Evolutionary conservation across 1,139 yeast genomes (phyloP).

Genomic region (Sugiyamaella neomexicana): DNA sequence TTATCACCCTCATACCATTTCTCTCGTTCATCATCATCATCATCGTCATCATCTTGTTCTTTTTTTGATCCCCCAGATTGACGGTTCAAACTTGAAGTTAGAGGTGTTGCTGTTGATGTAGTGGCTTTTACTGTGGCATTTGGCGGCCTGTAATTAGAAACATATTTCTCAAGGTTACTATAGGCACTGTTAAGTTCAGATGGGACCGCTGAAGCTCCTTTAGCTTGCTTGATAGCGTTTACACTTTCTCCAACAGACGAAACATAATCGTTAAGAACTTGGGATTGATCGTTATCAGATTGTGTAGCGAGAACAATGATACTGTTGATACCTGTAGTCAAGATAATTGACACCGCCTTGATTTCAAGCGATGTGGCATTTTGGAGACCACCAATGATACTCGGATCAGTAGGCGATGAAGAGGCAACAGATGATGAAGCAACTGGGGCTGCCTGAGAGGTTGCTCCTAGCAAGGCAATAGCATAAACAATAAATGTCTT

Average conservation of each 20-base stretch:
- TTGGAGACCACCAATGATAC: background rate
- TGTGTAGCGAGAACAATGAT: constrained; percentile 3
- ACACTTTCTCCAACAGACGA: constrained; percentile 2
- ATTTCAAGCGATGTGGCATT: constrained; percentile 3
- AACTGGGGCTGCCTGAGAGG: constrained; percentile 5
- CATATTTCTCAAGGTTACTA: background rate
- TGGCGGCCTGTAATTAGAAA: constrained; percentile 6
- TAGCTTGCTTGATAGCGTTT: constrained; percentile 1
- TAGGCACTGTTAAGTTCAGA: background rate
- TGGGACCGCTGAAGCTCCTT: background rate
- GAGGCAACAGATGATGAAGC: background rate
- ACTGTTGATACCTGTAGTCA: constrained; percentile 1
- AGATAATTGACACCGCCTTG: background rate
- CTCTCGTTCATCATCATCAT: too few relatives aligned
- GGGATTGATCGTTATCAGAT: constrained; percentile 1
- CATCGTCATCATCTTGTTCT: background rate
- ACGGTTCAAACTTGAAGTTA: background rate
- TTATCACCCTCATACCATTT: too few relatives aligned
- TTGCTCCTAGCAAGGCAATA: background rate
- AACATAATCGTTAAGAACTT: constrained; percentile 2
- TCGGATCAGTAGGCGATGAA: background rate
- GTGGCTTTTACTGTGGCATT: background rate
- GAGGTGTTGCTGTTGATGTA: background rate
- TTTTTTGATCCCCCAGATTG: background rate
- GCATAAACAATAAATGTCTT: constrained; percentile 2